Conservation (phyloP, 176 grass and related monocot genomes). For the Poa annua region DNA sequence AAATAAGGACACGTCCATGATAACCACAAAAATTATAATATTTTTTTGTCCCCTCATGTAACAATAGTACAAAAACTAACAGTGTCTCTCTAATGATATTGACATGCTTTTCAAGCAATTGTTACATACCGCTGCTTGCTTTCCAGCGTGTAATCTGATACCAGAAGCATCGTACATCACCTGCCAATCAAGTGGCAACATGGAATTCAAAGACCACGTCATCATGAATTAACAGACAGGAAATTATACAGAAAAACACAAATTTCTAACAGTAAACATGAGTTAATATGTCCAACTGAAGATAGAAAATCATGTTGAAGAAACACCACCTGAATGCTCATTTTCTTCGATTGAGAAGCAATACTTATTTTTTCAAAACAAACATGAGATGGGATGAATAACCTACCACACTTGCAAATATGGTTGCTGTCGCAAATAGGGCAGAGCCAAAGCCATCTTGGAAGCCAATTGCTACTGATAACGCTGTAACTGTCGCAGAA, state of each 20-base stretch:
- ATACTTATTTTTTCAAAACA: neutral
- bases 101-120: neutral
- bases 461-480: slow-evolving; percentile 78
- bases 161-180: slow-evolving; percentile 99
- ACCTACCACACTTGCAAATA: slow-evolving; percentile 86
- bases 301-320: slow-evolving; percentile 25
- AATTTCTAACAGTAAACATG: slow-evolving; percentile 29
- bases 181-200: slow-evolving; percentile 51
- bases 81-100: neutral
- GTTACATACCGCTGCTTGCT: slow-evolving; percentile 81
- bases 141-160: slow-evolving; percentile 95
- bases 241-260: slow-evolving; percentile 3
- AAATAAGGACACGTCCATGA: neutral
- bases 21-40: neutral
- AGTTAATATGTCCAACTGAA: slow-evolving; percentile 2
- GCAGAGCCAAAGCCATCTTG: slow-evolving; percentile 72
- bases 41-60: neutral
- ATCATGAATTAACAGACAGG: slow-evolving; percentile 5
- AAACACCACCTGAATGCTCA: slow-evolving; percentile 31
- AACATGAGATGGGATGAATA: slow-evolving; percentile 13
- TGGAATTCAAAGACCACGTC: neutral
- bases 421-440: slow-evolving; percentile 71
- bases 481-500: slow-evolving; percentile 83
- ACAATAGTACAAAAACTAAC: neutral
- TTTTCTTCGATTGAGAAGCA: slow-evolving; percentile 32